A percentile compares a stretch with the other conserved stretches of the same genome.
Evolutionary conservation across 2,329 filamentous ascomycete genomes (phyloP).

Genomic region (Albifimbria verrucaria): DNA sequence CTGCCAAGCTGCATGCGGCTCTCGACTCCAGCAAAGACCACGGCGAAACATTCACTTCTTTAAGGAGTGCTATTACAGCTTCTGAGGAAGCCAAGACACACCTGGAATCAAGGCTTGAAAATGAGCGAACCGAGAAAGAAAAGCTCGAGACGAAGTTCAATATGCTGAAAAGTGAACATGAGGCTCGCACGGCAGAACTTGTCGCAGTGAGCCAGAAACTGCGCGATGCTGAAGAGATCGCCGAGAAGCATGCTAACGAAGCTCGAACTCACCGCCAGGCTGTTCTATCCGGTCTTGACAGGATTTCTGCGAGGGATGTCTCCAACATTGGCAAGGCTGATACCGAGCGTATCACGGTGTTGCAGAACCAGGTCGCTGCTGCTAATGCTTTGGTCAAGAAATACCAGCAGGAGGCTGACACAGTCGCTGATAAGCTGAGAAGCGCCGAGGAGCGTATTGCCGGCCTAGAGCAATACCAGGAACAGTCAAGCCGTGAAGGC

Average conservation of each 20-base stretch:
- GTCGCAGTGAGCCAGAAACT: constrained; percentile 71
- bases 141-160: constrained; percentile 72
- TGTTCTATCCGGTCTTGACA: constrained; percentile 78
- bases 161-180: constrained; percentile 78
- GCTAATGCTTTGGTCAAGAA: constrained; percentile 80
- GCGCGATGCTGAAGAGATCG: constrained; percentile 81
- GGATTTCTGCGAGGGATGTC: constrained; percentile 57
- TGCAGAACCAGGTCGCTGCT: constrained; percentile 76
- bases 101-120: constrained; percentile 76
- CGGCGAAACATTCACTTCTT: constrained; percentile 65
- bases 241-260: constrained; percentile 82
- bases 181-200: constrained; percentile 74
- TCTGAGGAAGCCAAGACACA: constrained; percentile 74
- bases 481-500: constrained; percentile 92
- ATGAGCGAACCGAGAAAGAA: constrained; percentile 76
- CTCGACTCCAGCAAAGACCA: constrained; percentile 67
- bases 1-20: constrained; percentile 64
- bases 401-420: constrained; percentile 85
- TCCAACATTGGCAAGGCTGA: constrained; percentile 45
- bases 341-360: constrained; percentile 64
- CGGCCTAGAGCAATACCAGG: constrained; percentile 93
- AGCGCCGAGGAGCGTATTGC: constrained; percentile 95
- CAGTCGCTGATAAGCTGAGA: constrained; percentile 82
- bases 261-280: constrained; percentile 81
- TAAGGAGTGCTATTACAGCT: constrained; percentile 74